Evolutionary conservation across 23 red algal genomes (phyloP).

Genomic region (Gracilaria domingensis): DNA sequence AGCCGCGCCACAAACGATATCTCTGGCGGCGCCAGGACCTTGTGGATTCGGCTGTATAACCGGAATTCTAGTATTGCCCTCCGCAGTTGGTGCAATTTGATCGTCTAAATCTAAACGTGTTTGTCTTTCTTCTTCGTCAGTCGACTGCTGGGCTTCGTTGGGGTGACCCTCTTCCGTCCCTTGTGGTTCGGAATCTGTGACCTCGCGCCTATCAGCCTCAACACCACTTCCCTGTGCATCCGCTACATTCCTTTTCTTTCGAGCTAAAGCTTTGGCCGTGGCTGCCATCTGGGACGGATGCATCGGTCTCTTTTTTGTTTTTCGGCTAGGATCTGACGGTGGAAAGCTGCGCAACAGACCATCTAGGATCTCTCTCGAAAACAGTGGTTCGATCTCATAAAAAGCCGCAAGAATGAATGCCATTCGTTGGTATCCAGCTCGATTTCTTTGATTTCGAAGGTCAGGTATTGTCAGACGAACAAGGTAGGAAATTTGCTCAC

Average conservation of each 20-base stretch:
- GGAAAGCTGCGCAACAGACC: constrained; percentile 32
- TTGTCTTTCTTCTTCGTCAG: constrained; percentile 12
- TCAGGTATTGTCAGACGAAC: constrained; percentile 33
- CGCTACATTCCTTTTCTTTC: constrained; percentile 3
- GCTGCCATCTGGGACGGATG: constrained; percentile 18
- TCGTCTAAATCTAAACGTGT: not conserved
- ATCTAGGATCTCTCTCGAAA: constrained; percentile 45
- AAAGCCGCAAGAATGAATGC: constrained; percentile 39
- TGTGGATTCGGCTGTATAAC: not conserved
- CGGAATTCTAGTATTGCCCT: constrained; percentile 6
- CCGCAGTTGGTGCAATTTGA: not conserved
- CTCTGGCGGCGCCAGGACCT: not conserved
- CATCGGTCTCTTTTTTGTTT: not conserved
- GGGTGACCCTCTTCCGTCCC: not conserved
- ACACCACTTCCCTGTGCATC: not conserved
- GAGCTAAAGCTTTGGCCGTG: not conserved
- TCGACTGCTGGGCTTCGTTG: not conserved
- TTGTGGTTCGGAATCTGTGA: not conserved
- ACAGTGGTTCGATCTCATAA: constrained; percentile 35
- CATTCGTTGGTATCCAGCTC: constrained; percentile 31
- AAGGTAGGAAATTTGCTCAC: constrained; percentile 24
- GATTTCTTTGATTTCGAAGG: constrained; percentile 45
- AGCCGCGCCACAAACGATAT: not conserved
- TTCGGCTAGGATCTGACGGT: not conserved
- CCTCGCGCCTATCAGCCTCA: not conserved